These are phyloP conservation scores for Calonectria hongkongensis DNA, from an alignment of 2,329 filamentous ascomycete genomes.

Conservation along the genomic window DNA sequence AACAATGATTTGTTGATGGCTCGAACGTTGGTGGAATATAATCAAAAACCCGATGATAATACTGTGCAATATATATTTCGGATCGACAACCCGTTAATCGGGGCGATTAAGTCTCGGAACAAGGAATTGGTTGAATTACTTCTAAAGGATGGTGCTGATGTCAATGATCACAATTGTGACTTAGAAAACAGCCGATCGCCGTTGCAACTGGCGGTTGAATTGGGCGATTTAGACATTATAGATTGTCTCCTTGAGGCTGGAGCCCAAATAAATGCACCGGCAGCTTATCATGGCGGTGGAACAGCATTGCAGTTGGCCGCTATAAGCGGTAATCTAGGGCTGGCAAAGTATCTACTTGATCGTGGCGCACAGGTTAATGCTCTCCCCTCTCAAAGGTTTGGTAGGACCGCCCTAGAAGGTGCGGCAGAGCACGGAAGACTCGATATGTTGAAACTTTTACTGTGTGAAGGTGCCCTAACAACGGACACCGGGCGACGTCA, in stretches of 20 bases:
- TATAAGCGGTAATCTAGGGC: not conserved
- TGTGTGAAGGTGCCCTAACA: not conserved
- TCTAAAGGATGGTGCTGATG: not conserved
- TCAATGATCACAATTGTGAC: not conserved
- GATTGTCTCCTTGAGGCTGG: conserved; percentile 3
- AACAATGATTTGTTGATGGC: not conserved
- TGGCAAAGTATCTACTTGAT: conserved; percentile 8
- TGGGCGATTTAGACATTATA: not conserved
- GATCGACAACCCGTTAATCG: not conserved
- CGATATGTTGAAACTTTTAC: conserved; percentile 23
- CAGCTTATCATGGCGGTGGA: accelerated
- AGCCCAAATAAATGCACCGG: not conserved
- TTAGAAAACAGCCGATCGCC: not conserved
- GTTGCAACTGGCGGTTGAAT: not conserved
- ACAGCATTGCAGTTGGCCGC: conserved; percentile 29
- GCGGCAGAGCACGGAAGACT: conserved; percentile 32
- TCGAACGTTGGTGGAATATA: not conserved
- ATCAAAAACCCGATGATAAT: not conserved
- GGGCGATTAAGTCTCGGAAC: not conserved
- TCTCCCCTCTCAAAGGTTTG: accelerated
- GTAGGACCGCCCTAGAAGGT: conserved; percentile 22
- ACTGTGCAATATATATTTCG: not conserved
- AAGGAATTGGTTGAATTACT: not conserved
- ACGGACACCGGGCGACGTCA: not conserved
- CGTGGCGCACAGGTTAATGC: conserved; percentile 22